A percentile compares a stretch with the other conserved stretches of the same genome.
phyloP scores from a whole-genome alignment of 352 stramenopile species.

The Blastocystis sp. region DNA sequence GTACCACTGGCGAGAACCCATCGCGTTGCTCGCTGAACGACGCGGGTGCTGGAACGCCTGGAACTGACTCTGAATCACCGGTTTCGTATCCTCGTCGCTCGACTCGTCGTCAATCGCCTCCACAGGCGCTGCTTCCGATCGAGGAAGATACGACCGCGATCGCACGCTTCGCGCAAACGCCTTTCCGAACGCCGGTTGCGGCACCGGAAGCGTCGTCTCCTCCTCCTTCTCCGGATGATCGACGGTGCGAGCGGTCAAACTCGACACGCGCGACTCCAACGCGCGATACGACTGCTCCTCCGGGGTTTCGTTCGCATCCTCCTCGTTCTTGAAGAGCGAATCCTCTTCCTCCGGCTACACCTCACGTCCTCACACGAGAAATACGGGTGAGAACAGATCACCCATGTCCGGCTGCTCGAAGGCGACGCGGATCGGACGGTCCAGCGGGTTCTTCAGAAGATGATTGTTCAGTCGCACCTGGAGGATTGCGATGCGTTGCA shows the following conservation, averaged over 20 bases:
- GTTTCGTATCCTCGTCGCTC: slow-evolving; percentile 42
- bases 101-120: slow-evolving; percentile 3
- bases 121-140: not conserved
- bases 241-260: not conserved
- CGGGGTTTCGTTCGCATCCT: not conserved
- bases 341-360: slow-evolving; percentile 21
- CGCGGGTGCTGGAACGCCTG: not conserved
- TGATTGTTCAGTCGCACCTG: slow-evolving; percentile 16
- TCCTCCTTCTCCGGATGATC: not conserved
- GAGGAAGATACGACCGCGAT: not conserved
- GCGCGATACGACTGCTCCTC: not conserved
- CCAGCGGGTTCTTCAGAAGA: slow-evolving; percentile 2
- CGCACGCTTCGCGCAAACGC: not conserved
- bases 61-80: not conserved
- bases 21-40: not conserved
- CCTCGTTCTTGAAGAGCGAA: not conserved
- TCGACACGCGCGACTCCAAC: not conserved
- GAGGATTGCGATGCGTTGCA: not conserved
- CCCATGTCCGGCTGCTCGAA: not conserved
- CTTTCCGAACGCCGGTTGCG: not conserved
- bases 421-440: not conserved
- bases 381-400: slow-evolving; percentile 19
- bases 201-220: not conserved
- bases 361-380: not conserved
- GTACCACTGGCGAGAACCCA: slow-evolving; percentile 31